Evolutionary conservation across 306 rosid species (phyloP), one percentile per base, ranked within the genome.

Genomic region (Myrica gale): DNA sequence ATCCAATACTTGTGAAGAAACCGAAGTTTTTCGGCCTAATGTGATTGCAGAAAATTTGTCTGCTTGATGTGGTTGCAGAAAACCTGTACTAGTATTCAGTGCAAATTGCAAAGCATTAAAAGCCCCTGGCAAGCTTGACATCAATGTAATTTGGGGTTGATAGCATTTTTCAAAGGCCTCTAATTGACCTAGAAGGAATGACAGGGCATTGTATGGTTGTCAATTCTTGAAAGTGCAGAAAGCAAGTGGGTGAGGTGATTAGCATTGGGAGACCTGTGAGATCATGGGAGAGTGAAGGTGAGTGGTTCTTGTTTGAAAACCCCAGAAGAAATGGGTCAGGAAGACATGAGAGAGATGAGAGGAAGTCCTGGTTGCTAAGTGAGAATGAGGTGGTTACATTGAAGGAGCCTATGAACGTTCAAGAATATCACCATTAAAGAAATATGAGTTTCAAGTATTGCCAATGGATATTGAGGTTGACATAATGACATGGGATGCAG

Each of bases 241-340:
- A 11, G 37, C 3, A 41, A 21, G 37, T 9, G 17, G 66, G 42
- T 58, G 39, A 23, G 66, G 42, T 60, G 66, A 26, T 2, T 11
- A 9, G 44, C 41, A 23, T 58, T 73, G 76, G 37, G 26, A n/a
- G 71, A 73, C 58, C 69, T 53, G 70, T 72, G 7, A 73, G 42
- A 50, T 60, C 41, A 53, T 4, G 11, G 71, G 32, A 76, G 71
- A 52, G 57, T 46, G 65, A 69, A 48, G 57, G 55, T 11, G 32
- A 39, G 55, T 55, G 32, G 68, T 55, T 72, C 69, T 53, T 17
- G 54, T 63, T 42, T 46, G 74, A 50, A 42, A 67, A 77, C 58
- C 55, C 46, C 58, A 62, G 69, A 78, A 26, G 68, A 74, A 78
- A 74, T 20, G 71, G 54, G 60, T 23, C 57, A 74, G 51, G n/a